These are phyloP conservation scores for Chlorella sorokiniana DNA, from an alignment of 139 green algal genomes.

Conservation along the genomic window DNA sequence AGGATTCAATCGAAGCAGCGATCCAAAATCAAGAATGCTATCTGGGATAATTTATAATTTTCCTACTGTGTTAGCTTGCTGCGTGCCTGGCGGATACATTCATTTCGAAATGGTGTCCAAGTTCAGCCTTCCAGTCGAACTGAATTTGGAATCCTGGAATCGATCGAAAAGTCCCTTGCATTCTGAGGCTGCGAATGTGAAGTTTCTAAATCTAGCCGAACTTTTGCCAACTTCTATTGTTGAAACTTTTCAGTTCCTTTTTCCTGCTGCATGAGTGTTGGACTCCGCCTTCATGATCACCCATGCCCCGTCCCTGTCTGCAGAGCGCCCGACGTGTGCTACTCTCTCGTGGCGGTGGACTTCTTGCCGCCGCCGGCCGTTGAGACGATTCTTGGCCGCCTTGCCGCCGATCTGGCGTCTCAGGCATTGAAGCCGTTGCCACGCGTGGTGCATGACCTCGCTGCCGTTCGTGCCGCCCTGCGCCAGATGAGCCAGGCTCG, in stretches of 20 bases:
- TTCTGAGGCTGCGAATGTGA: no score
- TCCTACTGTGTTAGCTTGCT: no score
- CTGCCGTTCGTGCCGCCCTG: conserved; percentile 64
- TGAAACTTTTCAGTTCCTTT: not conserved
- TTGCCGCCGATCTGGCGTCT: conserved; percentile 44
- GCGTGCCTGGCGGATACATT: no score
- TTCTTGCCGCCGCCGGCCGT: conserved; percentile 77
- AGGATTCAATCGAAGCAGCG: no score
- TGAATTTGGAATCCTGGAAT: no score
- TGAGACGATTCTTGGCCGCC: conserved; percentile 36
- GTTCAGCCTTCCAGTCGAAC: no score
- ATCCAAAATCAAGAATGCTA: no score
- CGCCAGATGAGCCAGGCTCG: conserved; percentile 83
- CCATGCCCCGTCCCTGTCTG: not conserved
- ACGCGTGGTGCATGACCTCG: conserved; percentile 48
- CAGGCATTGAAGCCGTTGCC: conserved; percentile 61
- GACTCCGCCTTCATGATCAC: not conserved
- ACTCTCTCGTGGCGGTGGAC: conserved; percentile 84
- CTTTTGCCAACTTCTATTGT: not conserved
- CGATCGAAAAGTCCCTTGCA: no score
- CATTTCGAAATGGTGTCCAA: no score
- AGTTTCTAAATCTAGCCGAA: no score
- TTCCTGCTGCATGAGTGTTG: not conserved
- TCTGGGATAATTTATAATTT: no score
- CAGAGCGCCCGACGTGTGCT: conserved; percentile 80